Conservation (phyloP, 345 rosid species). For the Citrus maxima region DNA sequence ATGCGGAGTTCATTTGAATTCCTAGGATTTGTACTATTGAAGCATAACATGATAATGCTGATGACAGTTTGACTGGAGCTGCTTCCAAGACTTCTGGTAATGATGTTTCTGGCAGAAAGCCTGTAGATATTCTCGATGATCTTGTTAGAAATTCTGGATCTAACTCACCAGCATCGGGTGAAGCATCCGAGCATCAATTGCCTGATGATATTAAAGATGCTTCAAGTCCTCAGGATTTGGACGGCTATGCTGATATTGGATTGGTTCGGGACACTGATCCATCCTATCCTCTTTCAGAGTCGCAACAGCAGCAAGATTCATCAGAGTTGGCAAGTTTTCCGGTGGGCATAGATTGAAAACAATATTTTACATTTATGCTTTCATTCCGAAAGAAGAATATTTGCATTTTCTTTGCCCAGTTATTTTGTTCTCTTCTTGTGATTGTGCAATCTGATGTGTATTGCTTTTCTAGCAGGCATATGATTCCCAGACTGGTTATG, state of each 20-base stretch:
- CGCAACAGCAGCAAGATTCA: conserved; percentile 61
- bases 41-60: conserved; percentile 13
- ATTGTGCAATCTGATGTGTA: not conserved
- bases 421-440: not conserved
- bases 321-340: conserved; percentile 56
- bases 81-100: conserved; percentile 41
- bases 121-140: conserved; percentile 46
- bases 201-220: conserved; percentile 55
- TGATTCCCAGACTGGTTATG: conserved; percentile 63
- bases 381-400: not conserved
- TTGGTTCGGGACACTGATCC: conserved; percentile 51
- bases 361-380: not conserved
- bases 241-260: conserved; percentile 50
- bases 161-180: conserved; percentile 55
- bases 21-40: not conserved
- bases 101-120: conserved; percentile 39
- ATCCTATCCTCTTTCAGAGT: conserved; percentile 51
- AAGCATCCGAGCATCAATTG: conserved; percentile 48
- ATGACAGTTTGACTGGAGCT: conserved; percentile 48
- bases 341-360: conserved; percentile 39
- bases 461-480: conserved; percentile 46
- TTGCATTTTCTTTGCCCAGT: not conserved
- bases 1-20: not conserved
- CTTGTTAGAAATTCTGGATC: conserved; percentile 52
- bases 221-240: conserved; percentile 54